Conservation (phyloP, 202 grass and related monocot genomes). For the Panicum hallii region DNA sequence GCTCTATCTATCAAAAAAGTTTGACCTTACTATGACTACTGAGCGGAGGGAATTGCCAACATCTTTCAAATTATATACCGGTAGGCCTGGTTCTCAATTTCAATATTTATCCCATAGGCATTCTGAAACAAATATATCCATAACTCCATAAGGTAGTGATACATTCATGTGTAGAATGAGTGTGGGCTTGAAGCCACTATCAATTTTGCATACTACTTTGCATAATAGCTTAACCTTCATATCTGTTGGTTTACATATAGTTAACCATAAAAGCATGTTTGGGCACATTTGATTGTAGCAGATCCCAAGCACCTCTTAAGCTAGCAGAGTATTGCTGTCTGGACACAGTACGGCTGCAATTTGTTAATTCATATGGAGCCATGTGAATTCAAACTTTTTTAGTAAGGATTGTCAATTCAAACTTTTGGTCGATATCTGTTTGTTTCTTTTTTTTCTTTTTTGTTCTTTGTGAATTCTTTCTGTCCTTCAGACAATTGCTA, state of each 20-base stretch:
- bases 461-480: background rate
- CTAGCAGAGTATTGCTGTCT: background rate
- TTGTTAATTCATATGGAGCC: conserved; percentile 7
- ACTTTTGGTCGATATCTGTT: background rate
- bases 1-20: conserved; percentile 94
- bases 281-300: background rate
- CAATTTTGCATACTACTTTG: conserved; percentile 10
- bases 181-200: background rate
- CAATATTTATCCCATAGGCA: conserved; percentile 12
- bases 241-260: background rate
- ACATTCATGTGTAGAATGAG: conserved; percentile 1
- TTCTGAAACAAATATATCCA: conserved; percentile 15
- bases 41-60: conserved; percentile 81
- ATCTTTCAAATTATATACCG: conserved; percentile 94
- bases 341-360: background rate
- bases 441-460: too few species aligned
- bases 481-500: background rate
- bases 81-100: conserved; percentile 51
- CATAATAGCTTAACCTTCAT: background rate
- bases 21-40: conserved; percentile 76
- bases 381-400: background rate
- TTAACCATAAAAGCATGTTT: background rate
- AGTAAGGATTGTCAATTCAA: too few species aligned
- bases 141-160: conserved; percentile 5
- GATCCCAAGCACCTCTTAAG: background rate